phyloP scores from a whole-genome alignment of 2,329 filamentous ascomycete genomes.

The Aspergillus glaucus region DNA sequence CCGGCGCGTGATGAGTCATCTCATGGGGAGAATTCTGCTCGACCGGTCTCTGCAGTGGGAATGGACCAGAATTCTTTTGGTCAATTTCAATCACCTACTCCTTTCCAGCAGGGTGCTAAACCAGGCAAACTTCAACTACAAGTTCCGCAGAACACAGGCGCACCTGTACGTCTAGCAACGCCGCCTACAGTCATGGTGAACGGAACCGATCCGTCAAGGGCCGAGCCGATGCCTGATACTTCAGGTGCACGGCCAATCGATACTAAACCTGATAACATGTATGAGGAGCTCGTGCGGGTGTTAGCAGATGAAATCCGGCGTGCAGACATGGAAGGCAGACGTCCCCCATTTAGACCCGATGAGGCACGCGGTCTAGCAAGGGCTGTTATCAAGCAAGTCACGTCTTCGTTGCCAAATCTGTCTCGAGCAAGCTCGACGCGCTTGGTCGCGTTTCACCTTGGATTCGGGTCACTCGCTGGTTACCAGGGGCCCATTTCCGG shows the following conservation, averaged over 20 bases:
- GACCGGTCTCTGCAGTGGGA: conserved; percentile 37
- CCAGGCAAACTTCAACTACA: conserved; percentile 39
- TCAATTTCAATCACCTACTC: conserved; percentile 19
- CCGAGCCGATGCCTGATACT: too few species aligned
- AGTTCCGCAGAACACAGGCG: conserved; percentile 36
- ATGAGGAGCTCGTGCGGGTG: conserved; percentile 26
- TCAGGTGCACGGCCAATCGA: too few species aligned
- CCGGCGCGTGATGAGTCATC: conserved; percentile 46
- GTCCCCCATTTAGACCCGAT: conserved; percentile 19
- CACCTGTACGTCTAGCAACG: conserved; percentile 38
- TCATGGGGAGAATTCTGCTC: conserved; percentile 35
- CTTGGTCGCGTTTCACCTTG: conserved; percentile 30
- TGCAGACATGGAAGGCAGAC: conserved; percentile 23
- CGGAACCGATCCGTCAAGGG: conserved; percentile 19
- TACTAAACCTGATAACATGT: conserved; percentile 6
- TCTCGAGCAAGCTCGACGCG: conserved; percentile 17
- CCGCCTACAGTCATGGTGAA: conserved; percentile 37
- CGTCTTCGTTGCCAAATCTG: conserved; percentile 21
- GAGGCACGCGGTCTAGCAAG: conserved; percentile 29
- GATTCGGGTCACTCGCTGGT: conserved; percentile 31
- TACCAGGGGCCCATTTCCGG: conserved; percentile 17
- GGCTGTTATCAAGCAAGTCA: conserved; percentile 25
- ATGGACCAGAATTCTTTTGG: conserved; percentile 33
- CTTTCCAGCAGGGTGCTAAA: conserved; percentile 16
- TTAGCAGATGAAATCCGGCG: conserved; percentile 28